phyloP scores from a whole-genome alignment of 2,329 filamentous ascomycete species.

The Phaeoacremonium minimum region DNA sequence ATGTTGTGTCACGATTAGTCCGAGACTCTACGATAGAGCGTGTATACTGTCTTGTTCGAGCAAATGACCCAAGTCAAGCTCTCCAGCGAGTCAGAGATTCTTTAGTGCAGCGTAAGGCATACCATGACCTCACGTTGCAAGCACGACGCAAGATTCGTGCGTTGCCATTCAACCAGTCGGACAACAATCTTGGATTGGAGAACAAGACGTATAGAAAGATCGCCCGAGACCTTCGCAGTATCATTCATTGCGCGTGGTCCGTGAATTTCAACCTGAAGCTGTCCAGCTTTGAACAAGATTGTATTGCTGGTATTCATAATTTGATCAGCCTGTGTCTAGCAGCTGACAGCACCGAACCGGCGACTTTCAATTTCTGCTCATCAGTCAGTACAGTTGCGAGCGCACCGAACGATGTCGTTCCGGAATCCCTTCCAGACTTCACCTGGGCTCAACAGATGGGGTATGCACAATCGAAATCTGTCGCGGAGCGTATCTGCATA shows the following conservation, averaged over 20 bases:
- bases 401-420: constrained; percentile 21
- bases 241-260: constrained; percentile 50
- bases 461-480: constrained; percentile 36
- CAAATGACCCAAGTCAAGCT: constrained; percentile 18
- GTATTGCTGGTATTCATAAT: constrained; percentile 38
- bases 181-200: constrained; percentile 32
- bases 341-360: constrained; percentile 4
- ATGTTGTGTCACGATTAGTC: constrained; percentile 55
- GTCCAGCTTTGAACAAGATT: constrained; percentile 41
- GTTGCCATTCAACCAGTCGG: constrained; percentile 33
- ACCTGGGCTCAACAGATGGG: constrained; percentile 34
- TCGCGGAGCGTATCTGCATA: constrained; percentile 30
- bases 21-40: constrained; percentile 47
- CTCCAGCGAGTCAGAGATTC: constrained; percentile 11
- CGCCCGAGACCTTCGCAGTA: constrained; percentile 24
- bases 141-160: constrained; percentile 25
- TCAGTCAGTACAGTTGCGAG: constrained; percentile 39
- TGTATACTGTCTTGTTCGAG: constrained; percentile 50
- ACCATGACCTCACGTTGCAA: constrained; percentile 11
- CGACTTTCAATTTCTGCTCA: constrained; percentile 43
- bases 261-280: constrained; percentile 54
- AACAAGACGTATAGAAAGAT: constrained; percentile 20
- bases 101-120: constrained; percentile 4
- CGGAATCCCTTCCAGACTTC: constrained; percentile 28
- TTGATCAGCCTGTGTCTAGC: constrained; percentile 30